Evolutionary conservation across 2,329 filamentous ascomycete species (phyloP).

Genomic region (Trichoderma atrobrunneum): DNA sequence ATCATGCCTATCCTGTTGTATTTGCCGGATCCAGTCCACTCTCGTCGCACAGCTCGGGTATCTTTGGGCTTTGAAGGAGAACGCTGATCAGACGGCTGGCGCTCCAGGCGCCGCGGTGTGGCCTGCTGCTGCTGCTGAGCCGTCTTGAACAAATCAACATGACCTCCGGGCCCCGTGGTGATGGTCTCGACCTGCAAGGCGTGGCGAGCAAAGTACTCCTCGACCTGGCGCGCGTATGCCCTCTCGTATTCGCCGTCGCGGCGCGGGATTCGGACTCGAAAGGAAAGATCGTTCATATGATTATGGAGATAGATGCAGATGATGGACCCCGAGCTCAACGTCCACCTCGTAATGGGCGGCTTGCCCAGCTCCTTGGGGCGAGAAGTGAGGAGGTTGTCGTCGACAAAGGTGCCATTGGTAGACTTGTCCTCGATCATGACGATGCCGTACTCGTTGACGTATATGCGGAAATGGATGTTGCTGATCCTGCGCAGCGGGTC

Average conservation of each 20-base stretch:
- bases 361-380: slow-evolving; percentile 35
- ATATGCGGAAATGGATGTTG: slow-evolving; percentile 95
- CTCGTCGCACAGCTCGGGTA: slow-evolving; percentile 42
- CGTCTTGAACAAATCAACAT: slow-evolving; percentile 37
- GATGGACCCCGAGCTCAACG: slow-evolving; percentile 68
- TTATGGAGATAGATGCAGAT: slow-evolving; percentile 65
- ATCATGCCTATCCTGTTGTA: slow-evolving; percentile 83
- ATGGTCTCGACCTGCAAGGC: slow-evolving; percentile 39
- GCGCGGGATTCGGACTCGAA: slow-evolving; percentile 80
- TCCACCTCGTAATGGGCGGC: slow-evolving; percentile 46
- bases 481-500: slow-evolving; percentile 74
- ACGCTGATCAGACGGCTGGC: slow-evolving; percentile 11
- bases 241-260: slow-evolving; percentile 64
- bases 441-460: slow-evolving; percentile 77
- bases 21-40: slow-evolving; percentile 77
- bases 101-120: slow-evolving; percentile 1
- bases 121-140: slow-evolving; percentile 5
- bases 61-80: slow-evolving; percentile 29
- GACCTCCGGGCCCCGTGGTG: slow-evolving; percentile 47
- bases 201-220: slow-evolving; percentile 57
- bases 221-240: slow-evolving; percentile 66
- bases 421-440: slow-evolving; percentile 93
- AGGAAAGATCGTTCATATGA: slow-evolving; percentile 61
- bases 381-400: slow-evolving; percentile 61
- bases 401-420: slow-evolving; percentile 92